phyloP scores from a whole-genome alignment of 73 alveolate species.

The Tetrahymena malaccensis region DNA sequence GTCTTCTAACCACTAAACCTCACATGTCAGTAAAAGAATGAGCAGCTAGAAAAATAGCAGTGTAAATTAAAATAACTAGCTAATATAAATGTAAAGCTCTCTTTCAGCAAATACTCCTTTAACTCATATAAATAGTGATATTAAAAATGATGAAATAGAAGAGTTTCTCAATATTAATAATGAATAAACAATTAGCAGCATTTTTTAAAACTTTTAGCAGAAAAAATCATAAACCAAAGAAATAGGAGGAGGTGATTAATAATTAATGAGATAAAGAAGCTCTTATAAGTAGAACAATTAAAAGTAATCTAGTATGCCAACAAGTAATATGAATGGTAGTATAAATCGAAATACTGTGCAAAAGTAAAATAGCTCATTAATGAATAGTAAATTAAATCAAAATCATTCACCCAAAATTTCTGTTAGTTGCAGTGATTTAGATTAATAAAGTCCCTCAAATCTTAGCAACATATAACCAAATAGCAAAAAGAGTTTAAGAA shows the following conservation, averaged over 20 bases:
- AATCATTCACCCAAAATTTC: neutral
- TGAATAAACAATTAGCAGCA: neutral
- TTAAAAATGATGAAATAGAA: neutral
- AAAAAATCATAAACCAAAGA: neutral
- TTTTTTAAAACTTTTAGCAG: neutral
- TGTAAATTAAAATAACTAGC: neutral
- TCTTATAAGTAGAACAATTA: neutral
- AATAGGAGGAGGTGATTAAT: neutral
- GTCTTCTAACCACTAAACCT: neutral
- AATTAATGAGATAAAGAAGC: neutral
- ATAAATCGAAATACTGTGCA: neutral
- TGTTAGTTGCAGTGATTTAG: neutral
- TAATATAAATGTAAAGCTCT: neutral
- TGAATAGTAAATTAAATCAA: too few relatives aligned
- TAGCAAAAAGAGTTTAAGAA: neutral
- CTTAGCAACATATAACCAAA: neutral
- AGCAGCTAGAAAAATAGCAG: neutral
- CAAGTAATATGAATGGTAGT: neutral
- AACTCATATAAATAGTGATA: neutral
- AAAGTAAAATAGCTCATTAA: neutral
- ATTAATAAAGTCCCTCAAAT: neutral
- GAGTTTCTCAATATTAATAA: neutral
- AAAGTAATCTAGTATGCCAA: neutral
- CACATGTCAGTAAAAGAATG: neutral
- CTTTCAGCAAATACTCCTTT: neutral